Evolutionary conservation across 2,329 filamentous ascomycete genomes (phyloP).

Genomic region (Dothidotthia symphoricarpi): DNA sequence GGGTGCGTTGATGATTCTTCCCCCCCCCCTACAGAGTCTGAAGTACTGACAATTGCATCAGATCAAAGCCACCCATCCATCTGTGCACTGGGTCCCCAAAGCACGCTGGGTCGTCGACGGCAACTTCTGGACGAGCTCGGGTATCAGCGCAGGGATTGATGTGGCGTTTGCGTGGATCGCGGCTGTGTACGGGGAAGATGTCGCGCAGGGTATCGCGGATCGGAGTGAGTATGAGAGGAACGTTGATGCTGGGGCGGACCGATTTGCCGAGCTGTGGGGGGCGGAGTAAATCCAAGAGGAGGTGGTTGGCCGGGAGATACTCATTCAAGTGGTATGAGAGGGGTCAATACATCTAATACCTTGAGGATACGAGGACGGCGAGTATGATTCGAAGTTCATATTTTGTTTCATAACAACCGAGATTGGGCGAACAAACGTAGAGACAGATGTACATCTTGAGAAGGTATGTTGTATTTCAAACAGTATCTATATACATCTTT

Average conservation of each 20-base stretch:
- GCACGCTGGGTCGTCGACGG: slow-evolving; percentile 66
- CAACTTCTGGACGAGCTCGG: slow-evolving; percentile 65
- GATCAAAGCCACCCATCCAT: slow-evolving; percentile 49
- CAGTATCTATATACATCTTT: no score
- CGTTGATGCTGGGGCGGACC: slow-evolving; percentile 52
- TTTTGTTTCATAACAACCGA: no score
- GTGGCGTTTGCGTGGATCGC: slow-evolving; percentile 58
- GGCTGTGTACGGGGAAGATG: slow-evolving; percentile 54
- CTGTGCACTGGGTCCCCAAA: slow-evolving; percentile 59
- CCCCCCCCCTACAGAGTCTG: neutral
- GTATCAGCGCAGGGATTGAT: slow-evolving; percentile 64
- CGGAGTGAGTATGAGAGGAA: slow-evolving; percentile 60
- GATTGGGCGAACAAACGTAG: no score
- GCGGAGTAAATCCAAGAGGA: no score
- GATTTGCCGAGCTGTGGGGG: slow-evolving; percentile 51
- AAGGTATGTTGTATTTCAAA: no score
- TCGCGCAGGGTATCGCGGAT: slow-evolving; percentile 51
- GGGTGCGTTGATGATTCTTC: slow-evolving; percentile 14
- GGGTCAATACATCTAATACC: no score
- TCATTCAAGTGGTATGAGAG: no score
- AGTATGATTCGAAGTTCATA: no score
- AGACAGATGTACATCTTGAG: no score
- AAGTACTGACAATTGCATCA: slow-evolving; percentile 4
- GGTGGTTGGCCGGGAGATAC: no score
- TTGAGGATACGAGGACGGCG: no score